Conservation (phyloP, 768 basidiomycete genomes). For the Chiua virens region DNA sequence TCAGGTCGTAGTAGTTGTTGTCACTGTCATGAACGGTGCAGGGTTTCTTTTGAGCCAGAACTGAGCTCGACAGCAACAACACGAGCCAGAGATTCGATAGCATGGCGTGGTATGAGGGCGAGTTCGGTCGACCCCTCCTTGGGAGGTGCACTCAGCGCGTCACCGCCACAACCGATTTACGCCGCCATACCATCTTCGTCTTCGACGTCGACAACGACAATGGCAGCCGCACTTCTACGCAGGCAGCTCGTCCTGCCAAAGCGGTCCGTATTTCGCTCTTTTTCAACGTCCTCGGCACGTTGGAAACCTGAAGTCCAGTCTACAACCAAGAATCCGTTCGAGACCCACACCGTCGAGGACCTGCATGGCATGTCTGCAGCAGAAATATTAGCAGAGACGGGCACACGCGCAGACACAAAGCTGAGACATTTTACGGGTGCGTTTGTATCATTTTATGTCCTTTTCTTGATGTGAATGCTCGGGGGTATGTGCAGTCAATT, state of each 20-base stretch:
- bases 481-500: constrained; percentile 76
- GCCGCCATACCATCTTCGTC: constrained; percentile 18
- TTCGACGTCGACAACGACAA: constrained; percentile 38
- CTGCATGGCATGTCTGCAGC: constrained; percentile 75
- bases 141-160: constrained; percentile 17
- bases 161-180: constrained; percentile 29
- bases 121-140: constrained; percentile 20
- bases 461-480: constrained; percentile 8
- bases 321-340: constrained; percentile 49
- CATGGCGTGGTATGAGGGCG: constrained; percentile 14
- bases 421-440: constrained; percentile 93
- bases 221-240: constrained; percentile 69
- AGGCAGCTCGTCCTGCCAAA: constrained; percentile 47
- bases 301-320: constrained; percentile 26
- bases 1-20: constrained; percentile 68
- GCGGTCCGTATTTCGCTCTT: constrained; percentile 24
- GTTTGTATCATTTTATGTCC: constrained; percentile 20
- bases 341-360: constrained; percentile 80
- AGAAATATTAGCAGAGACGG: constrained; percentile 78
- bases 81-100: background rate
- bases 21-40: constrained; percentile 53
- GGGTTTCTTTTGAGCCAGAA: constrained; percentile 46
- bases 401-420: constrained; percentile 68
- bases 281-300: constrained; percentile 25
- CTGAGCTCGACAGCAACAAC: constrained; percentile 3